A percentile compares a stretch with the other conserved stretches of the same genome.
Evolutionary conservation across 495 filamentous ascomycete genomes (phyloP).

Genomic region (Aspergillus panamensis): DNA sequence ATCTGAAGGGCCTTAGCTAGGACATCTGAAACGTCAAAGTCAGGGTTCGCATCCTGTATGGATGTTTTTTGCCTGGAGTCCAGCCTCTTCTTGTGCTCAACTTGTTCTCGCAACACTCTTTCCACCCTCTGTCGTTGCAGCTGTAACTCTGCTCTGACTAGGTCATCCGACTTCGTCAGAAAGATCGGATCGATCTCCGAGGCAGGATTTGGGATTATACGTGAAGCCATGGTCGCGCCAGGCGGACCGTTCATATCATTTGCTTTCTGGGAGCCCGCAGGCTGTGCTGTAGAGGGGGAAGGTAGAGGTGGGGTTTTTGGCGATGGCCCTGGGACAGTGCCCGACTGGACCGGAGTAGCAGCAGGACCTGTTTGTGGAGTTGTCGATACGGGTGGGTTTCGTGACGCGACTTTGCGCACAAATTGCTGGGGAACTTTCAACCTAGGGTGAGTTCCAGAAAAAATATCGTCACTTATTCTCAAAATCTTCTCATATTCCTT

Average conservation of each 20-base stretch:
- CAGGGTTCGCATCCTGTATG: conserved; percentile 57
- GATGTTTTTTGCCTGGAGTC: conserved; percentile 52
- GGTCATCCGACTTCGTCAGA: conserved; percentile 76
- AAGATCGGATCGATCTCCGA: conserved; percentile 72
- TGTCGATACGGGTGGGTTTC: conserved; percentile 27
- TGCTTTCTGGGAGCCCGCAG: conserved; percentile 32
- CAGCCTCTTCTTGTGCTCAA: conserved; percentile 58
- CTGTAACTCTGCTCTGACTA: conserved; percentile 77
- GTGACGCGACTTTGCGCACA: conserved; percentile 47
- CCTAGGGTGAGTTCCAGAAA: conserved; percentile 68
- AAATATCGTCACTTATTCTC: conserved; percentile 69
- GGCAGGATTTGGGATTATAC: conserved; percentile 37
- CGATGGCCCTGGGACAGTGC: conserved; percentile 22
- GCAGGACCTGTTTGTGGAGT: conserved; percentile 2
- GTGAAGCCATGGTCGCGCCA: conserved; percentile 27
- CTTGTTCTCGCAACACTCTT: conserved; percentile 66
- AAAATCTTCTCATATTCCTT: conserved; percentile 70
- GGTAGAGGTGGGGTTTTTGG: conserved; percentile 32
- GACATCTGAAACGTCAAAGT: conserved; percentile 73
- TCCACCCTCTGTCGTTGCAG: conserved; percentile 80
- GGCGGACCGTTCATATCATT: conserved; percentile 28
- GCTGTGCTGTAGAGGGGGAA: conserved; percentile 24
- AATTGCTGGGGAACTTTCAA: conserved; percentile 64
- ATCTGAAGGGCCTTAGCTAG: conserved; percentile 67
- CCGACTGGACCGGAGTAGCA: conserved; percentile 24